Conservation (phyloP, 768 basidiomycete genomes). For the Tricholoma bakamatsutake region DNA sequence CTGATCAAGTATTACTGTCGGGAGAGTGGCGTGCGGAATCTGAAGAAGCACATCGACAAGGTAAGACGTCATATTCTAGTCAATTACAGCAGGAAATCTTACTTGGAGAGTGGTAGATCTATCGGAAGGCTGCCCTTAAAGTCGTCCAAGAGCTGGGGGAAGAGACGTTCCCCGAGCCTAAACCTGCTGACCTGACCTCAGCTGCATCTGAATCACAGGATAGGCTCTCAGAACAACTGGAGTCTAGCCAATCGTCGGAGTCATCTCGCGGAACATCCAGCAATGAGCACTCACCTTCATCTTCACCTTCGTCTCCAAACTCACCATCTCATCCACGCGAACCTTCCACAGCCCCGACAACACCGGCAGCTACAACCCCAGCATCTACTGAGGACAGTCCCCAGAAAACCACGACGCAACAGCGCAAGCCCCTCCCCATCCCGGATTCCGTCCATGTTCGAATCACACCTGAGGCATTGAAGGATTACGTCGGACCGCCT, state of each 20-base stretch:
- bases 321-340: slow-evolving; percentile 11
- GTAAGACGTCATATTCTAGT: slow-evolving; percentile 30
- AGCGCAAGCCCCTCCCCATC: slow-evolving; percentile 75
- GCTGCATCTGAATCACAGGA: slow-evolving; percentile 23
- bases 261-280: slow-evolving; percentile 5
- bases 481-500: slow-evolving; percentile 95
- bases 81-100: neutral
- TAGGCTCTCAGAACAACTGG: slow-evolving; percentile 50
- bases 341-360: slow-evolving; percentile 6
- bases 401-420: slow-evolving; percentile 66
- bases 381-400: slow-evolving; percentile 12
- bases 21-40: slow-evolving; percentile 92
- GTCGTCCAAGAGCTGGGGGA: slow-evolving; percentile 90
- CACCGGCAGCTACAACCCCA: slow-evolving; percentile 17
- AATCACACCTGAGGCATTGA: slow-evolving; percentile 83
- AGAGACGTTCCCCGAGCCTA: slow-evolving; percentile 72
- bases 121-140: slow-evolving; percentile 91
- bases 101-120: slow-evolving; percentile 56
- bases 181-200: slow-evolving; percentile 12
- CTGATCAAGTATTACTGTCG: slow-evolving; percentile 97
- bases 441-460: slow-evolving; percentile 73
- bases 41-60: slow-evolving; percentile 99
- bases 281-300: neutral
- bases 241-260: neutral
- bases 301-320: slow-evolving; percentile 10